Percentiles rank a stretch among this genome's conserved stretches.
These are phyloP conservation scores for Eimeria tenella DNA, from an alignment of 169 alveolate species.

Conservation along the genomic window DNA sequence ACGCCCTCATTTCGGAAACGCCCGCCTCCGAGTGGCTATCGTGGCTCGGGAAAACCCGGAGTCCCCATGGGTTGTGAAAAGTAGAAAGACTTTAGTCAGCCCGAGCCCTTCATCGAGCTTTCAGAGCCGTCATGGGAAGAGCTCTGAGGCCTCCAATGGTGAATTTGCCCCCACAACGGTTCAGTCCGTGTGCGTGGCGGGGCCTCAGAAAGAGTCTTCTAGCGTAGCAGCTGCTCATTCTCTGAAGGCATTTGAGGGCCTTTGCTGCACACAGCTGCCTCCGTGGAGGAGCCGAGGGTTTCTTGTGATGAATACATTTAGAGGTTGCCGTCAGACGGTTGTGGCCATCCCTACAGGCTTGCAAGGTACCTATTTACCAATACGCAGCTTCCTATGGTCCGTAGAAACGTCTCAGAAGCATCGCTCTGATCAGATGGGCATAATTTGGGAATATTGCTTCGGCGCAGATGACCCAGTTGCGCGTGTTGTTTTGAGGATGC, in stretches of 20 bases:
- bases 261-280: not conserved
- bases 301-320: not conserved
- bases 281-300: slow-evolving; percentile 55
- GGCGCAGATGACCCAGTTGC: too few relatives aligned
- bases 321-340: slow-evolving; percentile 49
- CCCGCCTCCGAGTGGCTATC: slow-evolving; percentile 46
- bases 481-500: too few relatives aligned
- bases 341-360: slow-evolving; percentile 15
- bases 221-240: not conserved
- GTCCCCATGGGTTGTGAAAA: slow-evolving; percentile 19
- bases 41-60: not conserved
- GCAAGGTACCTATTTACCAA: not conserved
- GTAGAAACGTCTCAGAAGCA: not conserved
- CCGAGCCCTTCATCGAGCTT: not conserved
- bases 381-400: not conserved
- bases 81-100: not conserved
- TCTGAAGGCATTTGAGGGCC: slow-evolving; percentile 26
- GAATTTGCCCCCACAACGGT: not conserved
- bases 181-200: slow-evolving; percentile 43
- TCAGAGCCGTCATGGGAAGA: not conserved
- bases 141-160: not conserved
- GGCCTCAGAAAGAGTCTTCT: slow-evolving; percentile 18
- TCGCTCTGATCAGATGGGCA: not conserved
- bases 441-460: not conserved
- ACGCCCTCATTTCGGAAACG: slow-evolving; percentile 53